Conservation (phyloP, 2,329 filamentous ascomycete genomes). For the Fusarium dlaminii region DNA sequence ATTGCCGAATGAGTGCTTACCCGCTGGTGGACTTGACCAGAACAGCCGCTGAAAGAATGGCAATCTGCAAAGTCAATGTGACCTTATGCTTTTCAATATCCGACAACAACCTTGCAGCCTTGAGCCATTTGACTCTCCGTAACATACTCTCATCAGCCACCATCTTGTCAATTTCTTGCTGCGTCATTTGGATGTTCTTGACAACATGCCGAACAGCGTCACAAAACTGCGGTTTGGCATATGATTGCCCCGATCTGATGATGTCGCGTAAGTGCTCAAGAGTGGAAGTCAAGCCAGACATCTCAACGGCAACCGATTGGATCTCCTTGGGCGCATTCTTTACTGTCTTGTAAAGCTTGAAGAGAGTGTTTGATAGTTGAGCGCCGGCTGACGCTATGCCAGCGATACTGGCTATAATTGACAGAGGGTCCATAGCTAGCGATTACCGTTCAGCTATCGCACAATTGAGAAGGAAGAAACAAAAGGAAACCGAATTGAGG, state of each 20-base stretch:
- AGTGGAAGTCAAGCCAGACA: not conserved
- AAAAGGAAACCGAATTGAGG: not conserved
- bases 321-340: slow-evolving; percentile 13
- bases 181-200: slow-evolving; percentile 9
- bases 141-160: not conserved
- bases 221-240: slow-evolving; percentile 1
- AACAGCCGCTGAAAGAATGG: slow-evolving; percentile 17
- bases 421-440: slow-evolving; percentile 19
- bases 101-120: slow-evolving; percentile 1
- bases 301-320: slow-evolving; percentile 8
- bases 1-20: not conserved
- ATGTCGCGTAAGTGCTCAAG: slow-evolving; percentile 21
- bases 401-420: slow-evolving; percentile 25
- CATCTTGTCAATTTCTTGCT: not conserved
- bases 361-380: slow-evolving; percentile 11
- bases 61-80: slow-evolving; percentile 13
- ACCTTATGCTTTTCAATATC: slow-evolving; percentile 30
- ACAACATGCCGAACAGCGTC: not conserved
- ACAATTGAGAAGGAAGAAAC: not conserved
- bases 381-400: slow-evolving; percentile 27
- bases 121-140: slow-evolving; percentile 2
- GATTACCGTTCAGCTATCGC: fast-evolving
- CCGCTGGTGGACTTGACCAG: slow-evolving; percentile 2
- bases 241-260: not conserved
- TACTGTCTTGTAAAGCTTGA: slow-evolving; percentile 1